Conservation (phyloP, 2,329 filamentous ascomycete genomes). For the Colletotrichum sublineola region DNA sequence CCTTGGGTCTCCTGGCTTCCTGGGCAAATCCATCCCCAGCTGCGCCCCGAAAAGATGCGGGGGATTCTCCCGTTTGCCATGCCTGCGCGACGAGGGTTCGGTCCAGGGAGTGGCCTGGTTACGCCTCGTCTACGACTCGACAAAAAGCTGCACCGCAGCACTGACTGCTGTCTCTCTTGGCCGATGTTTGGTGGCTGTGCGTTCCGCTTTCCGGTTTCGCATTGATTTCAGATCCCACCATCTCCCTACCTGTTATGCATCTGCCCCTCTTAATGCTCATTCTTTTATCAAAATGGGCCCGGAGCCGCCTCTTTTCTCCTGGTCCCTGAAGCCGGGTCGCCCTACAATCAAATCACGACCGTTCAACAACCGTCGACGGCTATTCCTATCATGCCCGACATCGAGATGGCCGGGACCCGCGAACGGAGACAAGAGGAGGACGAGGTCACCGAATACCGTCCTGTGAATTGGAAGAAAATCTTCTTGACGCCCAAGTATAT, state of each 20-base stretch:
- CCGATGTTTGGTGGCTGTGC: constrained; percentile 39
- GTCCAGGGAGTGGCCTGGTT: constrained; percentile 19
- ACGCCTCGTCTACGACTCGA: constrained; percentile 7
- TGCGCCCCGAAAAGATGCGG: constrained; percentile 14
- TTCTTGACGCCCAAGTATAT: constrained; percentile 52
- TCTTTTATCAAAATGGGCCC: constrained; percentile 33
- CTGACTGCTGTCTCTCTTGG: constrained; percentile 30
- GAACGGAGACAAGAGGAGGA: constrained; percentile 40
- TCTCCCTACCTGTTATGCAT: constrained; percentile 24
- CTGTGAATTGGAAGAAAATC: constrained; percentile 53
- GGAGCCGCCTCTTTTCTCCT: constrained; percentile 13
- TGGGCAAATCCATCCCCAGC: background rate
- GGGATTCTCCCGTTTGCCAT: constrained; percentile 32
- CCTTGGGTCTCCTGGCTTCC: constrained; percentile 1
- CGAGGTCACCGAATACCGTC: constrained; percentile 51
- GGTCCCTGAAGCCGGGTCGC: background rate
- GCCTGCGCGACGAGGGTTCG: constrained; percentile 5
- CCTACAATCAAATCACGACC: background rate
- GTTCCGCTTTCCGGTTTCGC: constrained; percentile 42
- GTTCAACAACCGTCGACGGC: constrained; percentile 17
- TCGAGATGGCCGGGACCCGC: constrained; percentile 37
- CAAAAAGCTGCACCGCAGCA: constrained; percentile 6
- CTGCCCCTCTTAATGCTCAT: background rate
- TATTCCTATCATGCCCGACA: constrained; percentile 31
- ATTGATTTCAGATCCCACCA: constrained; percentile 42